These are phyloP conservation scores for Pseudogymnoascus sp. DNA, from an alignment of 2,329 filamentous ascomycete species.

Conservation along the genomic window DNA sequence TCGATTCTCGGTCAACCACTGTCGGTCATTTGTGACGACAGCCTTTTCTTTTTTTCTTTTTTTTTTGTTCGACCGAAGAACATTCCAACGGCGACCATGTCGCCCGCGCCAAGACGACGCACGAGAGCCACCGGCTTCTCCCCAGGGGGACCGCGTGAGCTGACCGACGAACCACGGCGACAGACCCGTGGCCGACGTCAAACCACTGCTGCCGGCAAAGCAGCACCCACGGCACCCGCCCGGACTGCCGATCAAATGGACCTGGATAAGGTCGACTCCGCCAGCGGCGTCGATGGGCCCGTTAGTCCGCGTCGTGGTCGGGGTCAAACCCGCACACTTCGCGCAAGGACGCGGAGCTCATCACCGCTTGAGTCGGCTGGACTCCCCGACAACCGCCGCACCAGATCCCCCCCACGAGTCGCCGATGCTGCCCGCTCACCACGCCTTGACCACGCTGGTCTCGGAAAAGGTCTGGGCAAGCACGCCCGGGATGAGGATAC, in stretches of 20 bases:
- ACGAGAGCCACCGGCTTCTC: constrained; percentile 9
- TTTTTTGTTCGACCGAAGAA: neutral
- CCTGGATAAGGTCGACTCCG: neutral
- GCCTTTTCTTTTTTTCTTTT: neutral
- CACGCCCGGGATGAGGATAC: constrained; percentile 1
- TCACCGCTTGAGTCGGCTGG: neutral
- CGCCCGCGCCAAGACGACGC: constrained; percentile 1
- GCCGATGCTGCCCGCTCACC: neutral
- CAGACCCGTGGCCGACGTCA: neutral
- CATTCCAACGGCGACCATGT: neutral
- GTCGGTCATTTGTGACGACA: constrained; percentile 3
- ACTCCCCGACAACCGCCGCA: neutral
- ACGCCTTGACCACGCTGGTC: neutral
- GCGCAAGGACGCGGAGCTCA: neutral
- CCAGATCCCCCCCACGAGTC: neutral
- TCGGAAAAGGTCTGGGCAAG: neutral
- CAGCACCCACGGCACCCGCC: neutral
- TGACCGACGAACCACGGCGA: neutral
- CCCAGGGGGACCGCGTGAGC: constrained; percentile 10
- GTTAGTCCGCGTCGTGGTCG: neutral
- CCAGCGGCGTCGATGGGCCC: neutral
- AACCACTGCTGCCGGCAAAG: neutral
- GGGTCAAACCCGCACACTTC: neutral
- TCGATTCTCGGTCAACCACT: neutral
- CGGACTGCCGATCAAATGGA: neutral